Evolutionary conservation across 768 basidiomycete genomes (phyloP).

Genomic region (Boletus sensibilis): DNA sequence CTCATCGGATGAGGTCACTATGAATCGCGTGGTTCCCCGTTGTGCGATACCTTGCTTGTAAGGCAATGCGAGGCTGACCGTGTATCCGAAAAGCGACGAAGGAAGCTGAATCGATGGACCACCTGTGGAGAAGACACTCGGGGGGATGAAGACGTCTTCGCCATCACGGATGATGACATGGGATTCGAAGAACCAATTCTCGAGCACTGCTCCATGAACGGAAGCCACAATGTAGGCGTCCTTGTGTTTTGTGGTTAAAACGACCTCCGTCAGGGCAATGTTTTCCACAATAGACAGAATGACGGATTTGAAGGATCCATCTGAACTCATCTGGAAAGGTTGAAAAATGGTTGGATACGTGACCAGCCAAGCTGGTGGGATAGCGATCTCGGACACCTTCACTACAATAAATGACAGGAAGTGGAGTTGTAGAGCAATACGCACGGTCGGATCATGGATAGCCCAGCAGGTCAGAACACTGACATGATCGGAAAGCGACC

Average conservation of each 20-base stretch:
- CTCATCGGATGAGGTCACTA: slow-evolving; percentile 40
- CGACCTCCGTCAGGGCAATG: slow-evolving; percentile 46
- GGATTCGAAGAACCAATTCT: slow-evolving; percentile 43
- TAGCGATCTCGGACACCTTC: slow-evolving; percentile 32
- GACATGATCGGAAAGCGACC: not conserved
- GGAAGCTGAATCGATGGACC: slow-evolving; percentile 7
- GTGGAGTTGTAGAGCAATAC: slow-evolving; percentile 7
- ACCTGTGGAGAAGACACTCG: slow-evolving; percentile 19
- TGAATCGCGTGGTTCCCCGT: slow-evolving; percentile 49
- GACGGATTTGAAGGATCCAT: slow-evolving; percentile 16
- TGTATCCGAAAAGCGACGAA: slow-evolving; percentile 37
- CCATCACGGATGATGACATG: slow-evolving; percentile 54
- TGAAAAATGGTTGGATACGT: slow-evolving; percentile 38
- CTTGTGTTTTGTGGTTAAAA: slow-evolving; percentile 50
- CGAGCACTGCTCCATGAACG: slow-evolving; percentile 35
- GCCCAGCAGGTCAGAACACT: slow-evolving; percentile 37
- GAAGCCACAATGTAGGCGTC: slow-evolving; percentile 48
- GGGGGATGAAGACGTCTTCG: slow-evolving; percentile 35
- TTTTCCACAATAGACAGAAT: slow-evolving; percentile 28
- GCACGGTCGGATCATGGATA: slow-evolving; percentile 38
- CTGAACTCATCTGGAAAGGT: slow-evolving; percentile 12
- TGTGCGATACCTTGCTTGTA: slow-evolving; percentile 66
- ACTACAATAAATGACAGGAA: slow-evolving; percentile 23
- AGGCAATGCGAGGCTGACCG: slow-evolving; percentile 63
- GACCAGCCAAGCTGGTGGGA: slow-evolving; percentile 44